Percentiles rank a stretch among this genome's conserved stretches.
Evolutionary conservation across 2,329 filamentous ascomycete genomes (phyloP).

Genomic region (Botrytis fragariae): DNA sequence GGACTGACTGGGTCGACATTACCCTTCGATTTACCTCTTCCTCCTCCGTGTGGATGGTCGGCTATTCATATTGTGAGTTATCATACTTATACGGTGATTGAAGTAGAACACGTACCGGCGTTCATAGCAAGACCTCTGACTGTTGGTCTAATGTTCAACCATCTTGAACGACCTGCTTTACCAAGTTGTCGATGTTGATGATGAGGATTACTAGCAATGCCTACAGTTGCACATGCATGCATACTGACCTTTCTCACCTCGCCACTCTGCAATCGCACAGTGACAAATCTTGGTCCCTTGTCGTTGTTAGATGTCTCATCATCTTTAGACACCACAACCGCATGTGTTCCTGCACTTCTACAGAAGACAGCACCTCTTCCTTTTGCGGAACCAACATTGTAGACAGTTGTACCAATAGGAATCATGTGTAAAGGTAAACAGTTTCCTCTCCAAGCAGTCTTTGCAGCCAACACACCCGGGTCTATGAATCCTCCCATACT

Average conservation of each 20-base stretch:
- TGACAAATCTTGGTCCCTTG: conserved; percentile 69
- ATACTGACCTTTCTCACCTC: conserved; percentile 87
- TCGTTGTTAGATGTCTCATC: conserved; percentile 62
- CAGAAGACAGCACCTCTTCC: conserved; percentile 84
- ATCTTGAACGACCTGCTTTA: conserved; percentile 90
- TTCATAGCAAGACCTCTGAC: conserved; percentile 99
- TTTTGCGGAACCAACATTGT: conserved; percentile 77
- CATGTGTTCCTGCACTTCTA: conserved; percentile 89
- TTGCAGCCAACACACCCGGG: conserved; percentile 91
- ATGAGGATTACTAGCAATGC: conserved; percentile 89
- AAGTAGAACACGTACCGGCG: conserved; percentile 59
- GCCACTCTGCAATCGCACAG: conserved; percentile 84
- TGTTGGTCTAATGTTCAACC: conserved; percentile 91
- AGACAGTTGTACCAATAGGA: conserved; percentile 88
- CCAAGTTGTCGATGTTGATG: conserved; percentile 88
- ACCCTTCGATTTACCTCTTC: conserved; percentile 98
- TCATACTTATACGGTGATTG: conserved; percentile 23
- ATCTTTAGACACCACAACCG: conserved; percentile 84
- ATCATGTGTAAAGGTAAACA: conserved; percentile 95
- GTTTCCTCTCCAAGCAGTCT: conserved; percentile 91
- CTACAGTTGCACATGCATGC: conserved; percentile 92
- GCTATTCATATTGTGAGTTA: conserved; percentile 43
- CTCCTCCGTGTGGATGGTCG: conserved; percentile 98
- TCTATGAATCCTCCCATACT: conserved; percentile 93
- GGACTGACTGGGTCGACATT: conserved; percentile 92